Evolutionary conservation across 164 flowering plant species (phyloP), one percentile per base, ranked within the genome.

Genomic region (Liquidambar formosana): DNA sequence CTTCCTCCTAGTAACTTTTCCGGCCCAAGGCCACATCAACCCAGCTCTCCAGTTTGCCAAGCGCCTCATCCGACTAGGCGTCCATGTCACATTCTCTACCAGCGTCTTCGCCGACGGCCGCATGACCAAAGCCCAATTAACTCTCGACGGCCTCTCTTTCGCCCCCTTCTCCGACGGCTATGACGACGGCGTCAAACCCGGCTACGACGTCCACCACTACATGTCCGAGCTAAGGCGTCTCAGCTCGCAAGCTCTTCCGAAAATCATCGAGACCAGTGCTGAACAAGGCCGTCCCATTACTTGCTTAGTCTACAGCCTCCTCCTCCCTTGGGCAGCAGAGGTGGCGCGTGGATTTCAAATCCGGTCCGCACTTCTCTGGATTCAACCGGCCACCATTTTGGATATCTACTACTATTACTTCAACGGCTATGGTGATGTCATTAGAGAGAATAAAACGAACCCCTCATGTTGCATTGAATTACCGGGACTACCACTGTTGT

Each of bases 11-110:
- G 60, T 76, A 0, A 47, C 75, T 14, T 71, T 54, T 38, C 72
- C 76, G 6, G 63, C 58, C 0, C 76, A 72, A 48, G 71, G 79
- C 68, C 79, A 76, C 57, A 72, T 76, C 10, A 76, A 76, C 61
- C 79, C 79, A 4, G 23, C 67, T 19, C 70, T 76, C 47, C 76
- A 76, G 49, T 53, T 76, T 46, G 73, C 79, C 15, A 73, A 69
- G 47, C 58, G 67, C 14, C 71, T 76, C 23, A 1, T 54, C 4
- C 41, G 64, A 0, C 16, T 57, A 8, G 73, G 73, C n/a, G 63
- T 49, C 1, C 6, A 38, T 3, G 76, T 76, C 47, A 68, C 76
- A 12, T 69, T 76, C 28, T 27, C 46, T 69, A 68, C 73, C 19
- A 56, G 18, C 23, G 18, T 44, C 23, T 68, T 54, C 23, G 65